These are phyloP conservation scores for Hondaea fermentalgiana DNA, from an alignment of 108 stramenopile species.

Conservation along the genomic window DNA sequence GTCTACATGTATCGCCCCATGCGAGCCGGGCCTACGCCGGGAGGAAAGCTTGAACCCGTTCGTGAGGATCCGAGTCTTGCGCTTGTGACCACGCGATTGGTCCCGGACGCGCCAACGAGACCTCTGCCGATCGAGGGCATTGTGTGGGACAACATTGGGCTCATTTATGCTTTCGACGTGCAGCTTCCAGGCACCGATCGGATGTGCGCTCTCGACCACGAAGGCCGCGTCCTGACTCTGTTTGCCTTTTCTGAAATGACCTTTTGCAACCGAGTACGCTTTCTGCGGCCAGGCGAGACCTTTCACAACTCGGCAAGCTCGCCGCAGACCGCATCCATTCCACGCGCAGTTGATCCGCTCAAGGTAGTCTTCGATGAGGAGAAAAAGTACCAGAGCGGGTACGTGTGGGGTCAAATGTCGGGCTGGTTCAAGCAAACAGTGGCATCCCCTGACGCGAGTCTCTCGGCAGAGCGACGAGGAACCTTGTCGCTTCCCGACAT, in stretches of 20 bases:
- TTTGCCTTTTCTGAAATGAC: background rate
- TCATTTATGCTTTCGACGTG: background rate
- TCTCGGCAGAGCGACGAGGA: background rate
- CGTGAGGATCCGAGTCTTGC: background rate
- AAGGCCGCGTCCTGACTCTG: background rate
- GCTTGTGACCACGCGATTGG: background rate
- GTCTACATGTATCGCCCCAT: background rate
- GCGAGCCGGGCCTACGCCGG: background rate
- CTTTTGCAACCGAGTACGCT: background rate
- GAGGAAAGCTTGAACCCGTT: background rate
- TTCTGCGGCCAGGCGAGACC: background rate
- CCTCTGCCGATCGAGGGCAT: background rate
- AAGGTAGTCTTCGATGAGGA: background rate
- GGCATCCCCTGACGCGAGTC: background rate
- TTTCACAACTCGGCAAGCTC: background rate
- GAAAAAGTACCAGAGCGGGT: slow-evolving; percentile 1
- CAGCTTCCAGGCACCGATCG: background rate
- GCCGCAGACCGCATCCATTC: background rate
- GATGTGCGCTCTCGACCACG: background rate
- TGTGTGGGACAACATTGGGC: background rate
- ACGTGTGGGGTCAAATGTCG: slow-evolving; percentile 2
- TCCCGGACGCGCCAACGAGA: background rate
- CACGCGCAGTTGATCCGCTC: background rate
- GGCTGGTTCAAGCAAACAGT: slow-evolving; percentile 14
- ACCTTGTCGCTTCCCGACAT: background rate